Conservation (phyloP, 345 rosid species). For the Noccaea caerulescens region DNA sequence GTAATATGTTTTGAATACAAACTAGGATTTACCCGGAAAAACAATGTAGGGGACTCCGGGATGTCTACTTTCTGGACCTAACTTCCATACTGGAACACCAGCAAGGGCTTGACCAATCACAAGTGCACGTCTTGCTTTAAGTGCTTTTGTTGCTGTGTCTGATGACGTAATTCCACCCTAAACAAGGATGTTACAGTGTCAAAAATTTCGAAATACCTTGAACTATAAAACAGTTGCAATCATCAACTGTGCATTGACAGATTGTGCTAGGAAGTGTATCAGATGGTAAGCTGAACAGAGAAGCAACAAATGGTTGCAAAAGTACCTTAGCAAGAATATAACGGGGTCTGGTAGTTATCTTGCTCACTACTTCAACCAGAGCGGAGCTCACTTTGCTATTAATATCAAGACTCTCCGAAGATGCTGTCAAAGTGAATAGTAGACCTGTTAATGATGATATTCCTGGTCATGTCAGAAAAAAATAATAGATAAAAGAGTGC, state of each 20-base stretch:
- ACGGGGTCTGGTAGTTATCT: conserved; percentile 81
- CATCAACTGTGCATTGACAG: conserved; percentile 12
- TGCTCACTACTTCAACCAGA: conserved; percentile 82
- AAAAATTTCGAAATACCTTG: not conserved
- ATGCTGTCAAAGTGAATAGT: conserved; percentile 54
- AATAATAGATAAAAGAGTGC: conserved; percentile 9
- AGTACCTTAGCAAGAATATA: conserved; percentile 95
- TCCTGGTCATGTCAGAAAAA: not conserved
- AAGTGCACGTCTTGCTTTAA: conserved; percentile 83
- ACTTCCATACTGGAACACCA: conserved; percentile 96
- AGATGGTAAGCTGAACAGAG: conserved; percentile 23
- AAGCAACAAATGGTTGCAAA: conserved; percentile 23
- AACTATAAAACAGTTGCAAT: conserved; percentile 15
- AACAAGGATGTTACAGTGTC: conserved; percentile 34
- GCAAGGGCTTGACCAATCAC: conserved; percentile 94
- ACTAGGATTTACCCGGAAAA: conserved; percentile 72
- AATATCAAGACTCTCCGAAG: conserved; percentile 91
- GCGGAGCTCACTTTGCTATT: conserved; percentile 98
- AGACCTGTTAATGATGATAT: conserved; percentile 23
- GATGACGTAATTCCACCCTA: conserved; percentile 99
- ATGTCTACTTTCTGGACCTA: conserved; percentile 96
- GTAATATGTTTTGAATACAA: conserved; percentile 1
- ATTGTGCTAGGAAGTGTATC: conserved; percentile 7
- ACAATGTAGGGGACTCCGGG: conserved; percentile 97
- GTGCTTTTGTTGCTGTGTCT: conserved; percentile 96